These are phyloP conservation scores for Neospora caninum DNA, from an alignment of 169 alveolate genomes.

Conservation along the genomic window DNA sequence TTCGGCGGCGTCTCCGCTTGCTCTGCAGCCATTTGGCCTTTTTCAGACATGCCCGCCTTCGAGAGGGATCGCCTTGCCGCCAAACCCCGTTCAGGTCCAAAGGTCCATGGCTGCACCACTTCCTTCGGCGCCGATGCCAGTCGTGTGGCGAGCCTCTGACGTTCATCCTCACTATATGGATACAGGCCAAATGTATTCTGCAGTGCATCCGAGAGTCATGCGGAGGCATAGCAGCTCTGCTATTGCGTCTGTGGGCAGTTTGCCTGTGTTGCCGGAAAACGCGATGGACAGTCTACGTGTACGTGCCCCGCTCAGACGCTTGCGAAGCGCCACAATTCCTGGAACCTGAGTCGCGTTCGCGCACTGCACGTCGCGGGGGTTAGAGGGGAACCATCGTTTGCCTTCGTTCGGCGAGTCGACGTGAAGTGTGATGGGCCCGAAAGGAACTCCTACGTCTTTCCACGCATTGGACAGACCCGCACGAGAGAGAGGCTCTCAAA, in stretches of 20 bases:
- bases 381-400: too few relatives aligned
- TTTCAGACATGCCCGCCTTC: background rate
- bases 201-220: background rate
- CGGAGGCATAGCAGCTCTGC: background rate
- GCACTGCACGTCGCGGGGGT: too few relatives aligned
- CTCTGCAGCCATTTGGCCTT: background rate
- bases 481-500: too few relatives aligned
- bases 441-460: too few relatives aligned
- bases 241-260: background rate
- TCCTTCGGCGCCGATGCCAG: background rate
- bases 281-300: background rate
- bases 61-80: background rate
- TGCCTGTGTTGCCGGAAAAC: background rate
- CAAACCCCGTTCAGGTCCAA: background rate
- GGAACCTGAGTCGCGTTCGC: too few relatives aligned
- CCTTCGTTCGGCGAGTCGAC: too few relatives aligned
- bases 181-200: background rate
- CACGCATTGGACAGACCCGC: too few relatives aligned
- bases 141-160: background rate
- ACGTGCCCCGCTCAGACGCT: background rate
- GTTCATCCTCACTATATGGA: background rate
- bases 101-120: background rate
- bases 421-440: too few relatives aligned
- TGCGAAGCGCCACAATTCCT: background rate
- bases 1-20: background rate